Percentiles rank a stretch among this genome's conserved stretches.
Conservation (phyloP, 1,284 basidiomycete genomes). For the Malassezia brasiliensis region DNA sequence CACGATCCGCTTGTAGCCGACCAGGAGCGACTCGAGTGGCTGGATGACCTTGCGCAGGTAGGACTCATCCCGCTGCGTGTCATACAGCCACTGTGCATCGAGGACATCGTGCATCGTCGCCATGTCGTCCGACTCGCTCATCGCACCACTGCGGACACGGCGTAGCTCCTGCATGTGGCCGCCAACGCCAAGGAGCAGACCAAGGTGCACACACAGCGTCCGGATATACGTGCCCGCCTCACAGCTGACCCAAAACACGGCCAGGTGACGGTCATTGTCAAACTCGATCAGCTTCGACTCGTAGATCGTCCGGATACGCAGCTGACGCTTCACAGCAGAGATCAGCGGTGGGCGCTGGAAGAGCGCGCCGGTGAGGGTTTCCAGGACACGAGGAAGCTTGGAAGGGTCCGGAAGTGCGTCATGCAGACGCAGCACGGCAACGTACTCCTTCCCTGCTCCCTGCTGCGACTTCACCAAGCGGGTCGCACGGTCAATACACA, state of each 20-base stretch:
- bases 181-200: conserved; percentile 86
- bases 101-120: conserved; percentile 99
- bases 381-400: conserved; percentile 79
- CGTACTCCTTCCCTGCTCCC: conserved; percentile 97
- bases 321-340: conserved; percentile 95
- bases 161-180: conserved; percentile 99
- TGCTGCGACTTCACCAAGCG: conserved; percentile 98
- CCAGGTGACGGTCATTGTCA: conserved; percentile 92
- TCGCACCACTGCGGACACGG: conserved; percentile 85
- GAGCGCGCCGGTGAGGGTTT: conserved; percentile 92
- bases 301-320: conserved; percentile 94
- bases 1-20: conserved; percentile 96
- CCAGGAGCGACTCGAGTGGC: conserved; percentile 84
- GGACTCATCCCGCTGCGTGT: conserved; percentile 96
- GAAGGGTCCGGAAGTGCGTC: conserved; percentile 69
- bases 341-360: conserved; percentile 99
- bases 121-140: conserved; percentile 94
- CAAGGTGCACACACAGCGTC: conserved; percentile 94
- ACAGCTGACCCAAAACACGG: conserved; percentile 96
- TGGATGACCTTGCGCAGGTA: conserved; percentile 91
- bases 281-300: conserved; percentile 93
- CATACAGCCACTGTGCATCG: conserved; percentile 97
- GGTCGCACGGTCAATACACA: conserved; percentile 99
- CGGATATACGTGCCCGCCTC: conserved; percentile 98
- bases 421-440: conserved; percentile 88